Percentiles rank a stretch among this genome's conserved stretches.
Evolutionary conservation across 2,329 filamentous ascomycete species (phyloP).

Genomic region (Graphilbum sp.): DNA sequence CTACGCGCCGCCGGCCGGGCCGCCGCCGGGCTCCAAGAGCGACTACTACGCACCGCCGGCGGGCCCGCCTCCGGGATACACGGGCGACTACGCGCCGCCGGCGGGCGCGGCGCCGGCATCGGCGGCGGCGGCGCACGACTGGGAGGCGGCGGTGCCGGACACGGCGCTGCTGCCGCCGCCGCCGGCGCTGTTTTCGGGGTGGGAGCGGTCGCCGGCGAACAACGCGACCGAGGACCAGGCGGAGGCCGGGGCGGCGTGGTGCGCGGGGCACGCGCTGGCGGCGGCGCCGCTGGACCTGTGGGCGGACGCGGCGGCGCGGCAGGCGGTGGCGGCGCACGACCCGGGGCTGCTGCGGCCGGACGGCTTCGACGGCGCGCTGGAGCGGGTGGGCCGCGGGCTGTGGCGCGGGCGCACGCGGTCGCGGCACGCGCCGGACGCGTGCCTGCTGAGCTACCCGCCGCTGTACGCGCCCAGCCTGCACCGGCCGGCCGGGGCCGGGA

Average conservation of each 20-base stretch:
- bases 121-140: slow-evolving; percentile 36
- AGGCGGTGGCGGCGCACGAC: slow-evolving; percentile 32
- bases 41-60: slow-evolving; percentile 10
- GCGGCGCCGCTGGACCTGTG: slow-evolving; percentile 26
- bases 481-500: slow-evolving; percentile 31
- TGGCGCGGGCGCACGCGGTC: slow-evolving; percentile 30
- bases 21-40: slow-evolving; percentile 7
- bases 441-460: slow-evolving; percentile 51
- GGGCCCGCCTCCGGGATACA: slow-evolving; percentile 11
- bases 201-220: slow-evolving; percentile 47
- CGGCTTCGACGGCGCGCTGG: slow-evolving; percentile 29
- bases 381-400: slow-evolving; percentile 27
- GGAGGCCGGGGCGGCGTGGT: slow-evolving; percentile 51
- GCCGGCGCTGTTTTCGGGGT: slow-evolving; percentile 46
- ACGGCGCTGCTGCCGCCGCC: slow-evolving; percentile 58
- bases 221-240: slow-evolving; percentile 38
- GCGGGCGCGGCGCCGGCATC: slow-evolving; percentile 19
- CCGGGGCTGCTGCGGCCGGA: slow-evolving; percentile 37
- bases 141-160: slow-evolving; percentile 55
- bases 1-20: slow-evolving; percentile 14
- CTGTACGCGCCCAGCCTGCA: slow-evolving; percentile 47
- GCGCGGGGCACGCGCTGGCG: slow-evolving; percentile 39
- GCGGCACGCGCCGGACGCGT: slow-evolving; percentile 37
- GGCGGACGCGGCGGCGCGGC: slow-evolving; percentile 7
- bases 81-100: slow-evolving; percentile 15